These are phyloP conservation scores for Colletotrichum liaoningense DNA, from an alignment of 2,329 filamentous ascomycete genomes.

Conservation along the genomic window DNA sequence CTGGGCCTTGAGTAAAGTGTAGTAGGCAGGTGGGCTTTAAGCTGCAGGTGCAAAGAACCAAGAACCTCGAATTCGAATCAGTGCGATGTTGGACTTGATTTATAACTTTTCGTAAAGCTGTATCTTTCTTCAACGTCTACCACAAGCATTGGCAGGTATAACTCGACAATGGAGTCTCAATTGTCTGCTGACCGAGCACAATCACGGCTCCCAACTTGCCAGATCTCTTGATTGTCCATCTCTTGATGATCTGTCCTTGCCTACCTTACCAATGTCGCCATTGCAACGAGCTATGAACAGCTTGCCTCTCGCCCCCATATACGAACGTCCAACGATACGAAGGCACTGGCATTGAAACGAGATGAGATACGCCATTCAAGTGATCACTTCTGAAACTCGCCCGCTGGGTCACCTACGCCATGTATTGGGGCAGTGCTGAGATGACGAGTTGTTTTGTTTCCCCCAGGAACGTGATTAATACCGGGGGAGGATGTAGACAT, in stretches of 20 bases:
- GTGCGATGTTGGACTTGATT: neutral
- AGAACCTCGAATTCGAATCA: neutral
- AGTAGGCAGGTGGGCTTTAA: neutral
- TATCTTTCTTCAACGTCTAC: neutral
- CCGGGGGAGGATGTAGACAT: neutral
- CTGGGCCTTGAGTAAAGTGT: neutral
- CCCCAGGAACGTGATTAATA: constrained; percentile 15
- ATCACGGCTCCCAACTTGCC: neutral
- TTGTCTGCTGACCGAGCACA: neutral
- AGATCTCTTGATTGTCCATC: neutral
- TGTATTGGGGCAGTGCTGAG: constrained; percentile 22
- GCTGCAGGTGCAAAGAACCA: constrained; percentile 2
- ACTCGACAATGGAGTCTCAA: neutral
- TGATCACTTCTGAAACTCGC: constrained; percentile 4
- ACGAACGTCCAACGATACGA: neutral
- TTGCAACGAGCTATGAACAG: neutral
- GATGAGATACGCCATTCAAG: constrained; percentile 10
- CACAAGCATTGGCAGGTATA: neutral
- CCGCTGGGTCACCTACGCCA: constrained; percentile 1
- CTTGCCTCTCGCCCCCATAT: neutral
- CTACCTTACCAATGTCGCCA: neutral
- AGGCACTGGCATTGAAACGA: constrained; percentile 25
- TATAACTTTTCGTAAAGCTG: neutral
- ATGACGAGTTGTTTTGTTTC: constrained; percentile 15
- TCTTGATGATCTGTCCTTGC: constrained; percentile 25